Evolutionary conservation across 768 basidiomycete genomes (phyloP), one percentile per base, ranked within the genome.

Genomic region (Cyclocybe aegerita): DNA sequence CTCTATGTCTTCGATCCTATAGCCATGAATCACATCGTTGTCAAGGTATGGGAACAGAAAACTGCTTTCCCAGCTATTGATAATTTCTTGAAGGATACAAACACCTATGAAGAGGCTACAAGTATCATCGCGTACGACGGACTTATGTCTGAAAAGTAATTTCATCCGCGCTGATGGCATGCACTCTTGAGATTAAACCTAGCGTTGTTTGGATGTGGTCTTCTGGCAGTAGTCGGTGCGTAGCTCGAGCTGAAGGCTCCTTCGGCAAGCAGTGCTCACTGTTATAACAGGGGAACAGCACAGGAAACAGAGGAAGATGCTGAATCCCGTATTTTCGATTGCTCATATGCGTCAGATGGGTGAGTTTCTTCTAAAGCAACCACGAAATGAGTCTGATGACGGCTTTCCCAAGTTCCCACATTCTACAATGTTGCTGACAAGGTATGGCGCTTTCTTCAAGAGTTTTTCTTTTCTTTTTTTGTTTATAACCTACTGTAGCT

Each of bases 1-100:
- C 66, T 80, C 9, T 72, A 73, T 49, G 65, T 77, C 9, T 75
- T 60, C 41, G 78, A 80, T 53, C 73, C 76, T 0, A 67, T 66
- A 39, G 78, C 77, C 5, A 55, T 80, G 47, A 66, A 76, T 48
- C 72, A 74, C 50, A 72, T 80, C 34, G 34, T 75, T 7, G 64
- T 78, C 46, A 78, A 77, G 60, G 78, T 74, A 39, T 23, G 23
- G 23, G 23, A 23, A 23, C 3, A 23, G 23, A n/a, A 47, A 31
- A 10, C 9, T 16, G 4, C n/a, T 23, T 36, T n/a, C 33, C 16
- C 31, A 6, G 14, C n/a, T 33, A 49, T 34, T n/a, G n/a, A 49
- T 41, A 36, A 31, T 9, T 12, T 10, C 16, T 2, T 43, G 16
- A 37, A 72, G 68, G 67, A 68, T 54, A 65, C 66, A 56, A 41